These are phyloP conservation scores for Zoysia matrella DNA, from an alignment of 202 grass and related monocot species.

Conservation along the genomic window DNA sequence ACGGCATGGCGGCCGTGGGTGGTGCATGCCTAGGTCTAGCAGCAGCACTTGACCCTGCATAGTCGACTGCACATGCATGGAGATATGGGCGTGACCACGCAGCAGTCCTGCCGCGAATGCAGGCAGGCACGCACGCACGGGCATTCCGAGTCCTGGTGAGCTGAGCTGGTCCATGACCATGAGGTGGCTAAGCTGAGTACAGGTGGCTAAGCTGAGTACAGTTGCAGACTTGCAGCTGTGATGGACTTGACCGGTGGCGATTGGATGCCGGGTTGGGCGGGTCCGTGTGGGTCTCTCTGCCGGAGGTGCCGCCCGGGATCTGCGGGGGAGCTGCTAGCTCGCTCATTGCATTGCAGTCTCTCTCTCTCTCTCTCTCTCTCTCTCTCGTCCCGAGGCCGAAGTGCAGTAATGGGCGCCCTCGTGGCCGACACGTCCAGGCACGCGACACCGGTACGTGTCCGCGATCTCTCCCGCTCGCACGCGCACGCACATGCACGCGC, in stretches of 20 bases:
- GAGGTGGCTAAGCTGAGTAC: not conserved
- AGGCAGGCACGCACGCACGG: constrained; percentile 7
- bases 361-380: no score
- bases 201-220: not conserved
- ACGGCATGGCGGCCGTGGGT: constrained; percentile 35
- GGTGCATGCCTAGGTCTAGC: not conserved
- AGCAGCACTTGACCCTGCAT: not conserved
- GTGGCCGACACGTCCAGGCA: constrained; percentile 31
- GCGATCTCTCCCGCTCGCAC: constrained; percentile 23
- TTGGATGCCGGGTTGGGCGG: not conserved
- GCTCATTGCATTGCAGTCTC: not conserved
- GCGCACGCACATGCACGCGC: not conserved
- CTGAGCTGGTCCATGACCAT: not conserved
- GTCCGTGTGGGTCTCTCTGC: not conserved
- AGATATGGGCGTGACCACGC: not conserved
- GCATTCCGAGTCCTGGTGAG: not conserved
- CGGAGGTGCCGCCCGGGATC: constrained; percentile 33
- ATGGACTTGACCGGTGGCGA: constrained; percentile 4
- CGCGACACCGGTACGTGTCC: constrained; percentile 17
- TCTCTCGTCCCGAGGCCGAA: constrained; percentile 1
- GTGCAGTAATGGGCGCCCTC: constrained; percentile 14
- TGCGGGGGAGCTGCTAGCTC: constrained; percentile 14
- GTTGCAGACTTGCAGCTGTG: not conserved
- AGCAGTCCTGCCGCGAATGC: not conserved
- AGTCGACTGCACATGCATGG: not conserved